A percentile compares a stretch with the other conserved stretches of the same genome.
These are phyloP conservation scores for Peniophora sp. DNA, from an alignment of 1,284 basidiomycete species.

Conservation along the genomic window DNA sequence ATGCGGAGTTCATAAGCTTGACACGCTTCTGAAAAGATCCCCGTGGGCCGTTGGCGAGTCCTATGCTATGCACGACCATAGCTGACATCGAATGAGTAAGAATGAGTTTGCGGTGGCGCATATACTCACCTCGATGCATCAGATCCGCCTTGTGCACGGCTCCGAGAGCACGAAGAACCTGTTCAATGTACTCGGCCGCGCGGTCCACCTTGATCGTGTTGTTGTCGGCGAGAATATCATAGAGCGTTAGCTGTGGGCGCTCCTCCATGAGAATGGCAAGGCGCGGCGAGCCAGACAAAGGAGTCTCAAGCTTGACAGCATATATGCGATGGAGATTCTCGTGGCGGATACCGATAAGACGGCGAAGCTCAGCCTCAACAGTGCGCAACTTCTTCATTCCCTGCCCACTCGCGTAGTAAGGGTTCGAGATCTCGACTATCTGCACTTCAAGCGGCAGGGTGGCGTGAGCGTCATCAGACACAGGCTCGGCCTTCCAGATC, in stretches of 20 bases:
- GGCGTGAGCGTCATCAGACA: slow-evolving; percentile 51
- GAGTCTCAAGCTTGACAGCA: slow-evolving; percentile 53
- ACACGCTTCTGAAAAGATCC: slow-evolving; percentile 46
- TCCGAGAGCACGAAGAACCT: slow-evolving; percentile 61
- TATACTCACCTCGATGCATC: slow-evolving; percentile 51
- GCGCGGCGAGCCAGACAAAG: slow-evolving; percentile 40
- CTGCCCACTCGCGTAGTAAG: slow-evolving; percentile 59
- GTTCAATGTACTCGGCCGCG: slow-evolving; percentile 60
- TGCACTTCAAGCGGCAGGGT: slow-evolving; percentile 59
- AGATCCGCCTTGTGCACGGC: slow-evolving; percentile 54
- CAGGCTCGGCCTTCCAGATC: slow-evolving; percentile 62
- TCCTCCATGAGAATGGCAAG: slow-evolving; percentile 61
- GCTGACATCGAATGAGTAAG: slow-evolving; percentile 25
- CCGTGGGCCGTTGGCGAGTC: slow-evolving; percentile 41
- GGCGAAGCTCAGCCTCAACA: slow-evolving; percentile 56
- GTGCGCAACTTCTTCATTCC: slow-evolving; percentile 62
- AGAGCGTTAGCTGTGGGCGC: slow-evolving; percentile 50
- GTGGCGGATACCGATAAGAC: slow-evolving; percentile 50
- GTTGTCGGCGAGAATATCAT: slow-evolving; percentile 63
- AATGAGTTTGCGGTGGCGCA: neutral
- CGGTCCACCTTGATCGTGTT: slow-evolving; percentile 58
- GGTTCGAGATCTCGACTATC: slow-evolving; percentile 52
- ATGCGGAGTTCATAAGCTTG: slow-evolving; percentile 59
- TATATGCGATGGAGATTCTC: slow-evolving; percentile 54
- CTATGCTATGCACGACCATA: slow-evolving; percentile 48